Evolutionary conservation across 2,329 filamentous ascomycete genomes (phyloP), one percentile per base, ranked within the genome.

Genomic region (Sordariomycetes sp.): DNA sequence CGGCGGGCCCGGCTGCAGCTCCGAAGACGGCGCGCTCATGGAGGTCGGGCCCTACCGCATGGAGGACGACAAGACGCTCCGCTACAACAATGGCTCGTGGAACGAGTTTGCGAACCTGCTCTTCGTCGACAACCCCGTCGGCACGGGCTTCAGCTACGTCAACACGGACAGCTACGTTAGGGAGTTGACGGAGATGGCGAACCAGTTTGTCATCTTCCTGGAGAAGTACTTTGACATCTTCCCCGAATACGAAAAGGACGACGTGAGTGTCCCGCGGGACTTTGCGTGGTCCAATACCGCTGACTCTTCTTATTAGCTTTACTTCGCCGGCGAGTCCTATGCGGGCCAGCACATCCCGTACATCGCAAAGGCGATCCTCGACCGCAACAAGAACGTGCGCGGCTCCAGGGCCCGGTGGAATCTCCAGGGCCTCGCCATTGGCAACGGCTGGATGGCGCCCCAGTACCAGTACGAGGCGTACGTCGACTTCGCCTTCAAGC

Each of bases 301-400:
- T 1, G 12, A 53, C 58, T 51, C 60, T 54, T 13, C 32, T 17
- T 28, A 45, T 48, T 65, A 97, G 91, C 74, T 99, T 22, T 99
- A 96, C 70, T 79, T 99, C 62, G 89, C 92, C 1, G 94, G 95
- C 64, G 94, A 99, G 74, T 99, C 61, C 0, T 99, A 91, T 68
- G 94, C 94, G 5, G 94, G 94, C 52, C 94, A 97, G 68, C 86
- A 97, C 71, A 97, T 99, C 60, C 94, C 94, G 1, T 96, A 99
- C 69, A 94, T 99, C 62, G 88, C 91, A n/a, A 85, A 86, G 66
- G 87, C 87, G 22, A 95, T 99, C 57, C 76, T 96, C 59, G 85
- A 90, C 53, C 89, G 90, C 60, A 99, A 99, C 74, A 86, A 87
- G 65, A 55, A 63, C 28, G 28, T 8, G 6, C 56, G 62, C 7